Evolutionary conservation across 2,329 filamentous ascomycete genomes (phyloP).

Genomic region (Berkeleyomyces rouxiae): DNA sequence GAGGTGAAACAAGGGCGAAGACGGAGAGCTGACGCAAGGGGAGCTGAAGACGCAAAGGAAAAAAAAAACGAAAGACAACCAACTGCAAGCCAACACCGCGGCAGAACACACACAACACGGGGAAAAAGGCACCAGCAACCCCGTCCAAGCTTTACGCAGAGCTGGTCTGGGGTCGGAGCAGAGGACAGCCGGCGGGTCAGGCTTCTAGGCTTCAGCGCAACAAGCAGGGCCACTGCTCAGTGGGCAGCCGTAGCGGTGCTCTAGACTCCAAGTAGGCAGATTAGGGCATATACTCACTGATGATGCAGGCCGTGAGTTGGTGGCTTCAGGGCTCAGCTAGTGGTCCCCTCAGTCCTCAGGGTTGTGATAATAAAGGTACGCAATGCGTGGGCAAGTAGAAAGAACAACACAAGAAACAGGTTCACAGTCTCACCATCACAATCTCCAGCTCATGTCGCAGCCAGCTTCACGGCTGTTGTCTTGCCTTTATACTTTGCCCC

Average conservation of each 20-base stretch:
- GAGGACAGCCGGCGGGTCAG: neutral
- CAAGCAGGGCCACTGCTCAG: too few relatives aligned
- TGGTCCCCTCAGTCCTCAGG: too few relatives aligned
- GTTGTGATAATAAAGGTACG: too few relatives aligned
- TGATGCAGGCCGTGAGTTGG: too few relatives aligned
- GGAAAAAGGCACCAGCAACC: neutral
- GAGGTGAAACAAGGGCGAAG: neutral
- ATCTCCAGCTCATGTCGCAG: neutral
- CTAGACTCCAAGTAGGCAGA: too few relatives aligned
- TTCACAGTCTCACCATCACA: neutral
- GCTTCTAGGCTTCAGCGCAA: neutral
- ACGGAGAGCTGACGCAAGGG: neutral
- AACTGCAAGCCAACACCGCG: neutral
- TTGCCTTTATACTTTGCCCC: neutral
- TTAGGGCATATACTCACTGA: too few relatives aligned
- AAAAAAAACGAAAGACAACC: neutral
- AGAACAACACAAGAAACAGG: too few relatives aligned
- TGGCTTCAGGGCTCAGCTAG: too few relatives aligned
- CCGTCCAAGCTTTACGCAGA: neutral
- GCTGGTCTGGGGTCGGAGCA: too few relatives aligned
- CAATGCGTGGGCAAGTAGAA: too few relatives aligned
- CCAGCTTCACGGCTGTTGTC: neutral
- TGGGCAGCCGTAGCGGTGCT: too few relatives aligned
- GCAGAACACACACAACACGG: neutral
- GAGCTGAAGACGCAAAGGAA: neutral